Percentiles rank a stretch among this genome's conserved stretches.
These are phyloP conservation scores for Exophiala dermatitidis DNA, from an alignment of 2,329 filamentous ascomycete species.

Conservation along the genomic window DNA sequence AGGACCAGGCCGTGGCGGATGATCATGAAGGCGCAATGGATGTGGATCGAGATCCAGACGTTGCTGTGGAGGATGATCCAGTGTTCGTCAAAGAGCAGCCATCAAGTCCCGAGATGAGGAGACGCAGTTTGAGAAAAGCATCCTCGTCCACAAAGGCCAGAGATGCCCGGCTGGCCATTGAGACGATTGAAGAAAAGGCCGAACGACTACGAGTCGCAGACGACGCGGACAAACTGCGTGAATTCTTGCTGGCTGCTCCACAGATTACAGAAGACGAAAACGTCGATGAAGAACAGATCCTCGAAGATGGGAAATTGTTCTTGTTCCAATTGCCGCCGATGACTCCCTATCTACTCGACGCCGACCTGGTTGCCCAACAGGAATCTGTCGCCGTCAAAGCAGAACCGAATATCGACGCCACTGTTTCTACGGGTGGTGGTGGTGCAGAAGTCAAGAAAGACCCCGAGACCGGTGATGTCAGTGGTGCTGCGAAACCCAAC, in stretches of 20 bases:
- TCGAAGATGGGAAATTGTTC: conserved; percentile 50
- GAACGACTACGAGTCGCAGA: conserved; percentile 29
- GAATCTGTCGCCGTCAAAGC: conserved; percentile 29
- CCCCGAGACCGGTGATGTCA: conserved; percentile 1
- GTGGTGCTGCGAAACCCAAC: conserved; percentile 10
- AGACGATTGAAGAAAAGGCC: conserved; percentile 26
- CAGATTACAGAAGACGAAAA: conserved; percentile 9
- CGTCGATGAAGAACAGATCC: conserved; percentile 25
- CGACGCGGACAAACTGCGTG: conserved; percentile 21
- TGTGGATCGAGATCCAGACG: conserved; percentile 12
- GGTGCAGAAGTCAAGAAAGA: conserved; percentile 6
- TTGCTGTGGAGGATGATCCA: conserved; percentile 20
- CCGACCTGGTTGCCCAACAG: conserved; percentile 22
- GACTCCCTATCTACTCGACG: conserved; percentile 49
- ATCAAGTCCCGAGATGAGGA: conserved; percentile 37
- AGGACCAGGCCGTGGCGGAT: not conserved
- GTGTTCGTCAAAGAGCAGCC: conserved; percentile 29
- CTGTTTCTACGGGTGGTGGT: not conserved
- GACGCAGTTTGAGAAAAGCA: conserved; percentile 36
- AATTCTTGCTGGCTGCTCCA: conserved; percentile 4
- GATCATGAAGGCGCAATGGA: conserved; percentile 26
- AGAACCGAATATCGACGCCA: conserved; percentile 23
- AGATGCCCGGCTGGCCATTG: conserved; percentile 14
- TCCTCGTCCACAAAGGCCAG: conserved; percentile 18
- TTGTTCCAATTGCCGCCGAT: conserved; percentile 59